Percentiles rank a stretch among this genome's conserved stretches.
Conservation (phyloP, 306 rosid species). For the Vigna angularis region DNA sequence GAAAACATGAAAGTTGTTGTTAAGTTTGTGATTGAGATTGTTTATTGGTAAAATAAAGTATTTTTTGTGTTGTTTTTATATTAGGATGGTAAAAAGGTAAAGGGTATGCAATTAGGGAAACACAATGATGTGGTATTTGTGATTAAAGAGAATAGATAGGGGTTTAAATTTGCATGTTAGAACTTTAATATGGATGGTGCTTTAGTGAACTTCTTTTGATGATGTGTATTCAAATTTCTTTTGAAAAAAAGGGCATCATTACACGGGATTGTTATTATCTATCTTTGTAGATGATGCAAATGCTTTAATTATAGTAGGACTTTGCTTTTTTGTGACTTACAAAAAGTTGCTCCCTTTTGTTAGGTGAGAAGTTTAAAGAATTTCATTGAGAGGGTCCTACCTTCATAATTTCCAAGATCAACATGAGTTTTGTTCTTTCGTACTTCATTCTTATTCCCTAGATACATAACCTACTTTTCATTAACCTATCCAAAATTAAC, state of each 20-base stretch:
- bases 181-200: conserved; percentile 38
- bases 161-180: conserved; percentile 37
- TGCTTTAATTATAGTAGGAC: conserved; percentile 59
- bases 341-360: conserved; percentile 59
- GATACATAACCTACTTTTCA: conserved; percentile 38
- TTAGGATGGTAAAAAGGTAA: conserved; percentile 52
- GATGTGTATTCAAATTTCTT: conserved; percentile 45
- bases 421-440: conserved; percentile 13
- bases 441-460: conserved; percentile 46
- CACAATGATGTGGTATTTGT: conserved; percentile 58
- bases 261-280: conserved; percentile 76
- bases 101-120: conserved; percentile 55
- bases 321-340: conserved; percentile 64
- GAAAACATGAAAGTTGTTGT: neutral
- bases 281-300: conserved; percentile 68
- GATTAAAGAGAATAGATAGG: conserved; percentile 31
- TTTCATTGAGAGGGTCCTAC: conserved; percentile 58
- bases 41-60: conserved; percentile 27
- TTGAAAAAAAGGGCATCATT: conserved; percentile 62
- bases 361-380: conserved; percentile 53
- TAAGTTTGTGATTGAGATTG: neutral
- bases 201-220: conserved; percentile 64
- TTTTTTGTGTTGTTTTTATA: conserved; percentile 35
- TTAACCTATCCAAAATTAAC: conserved; percentile 36
- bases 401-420: conserved; percentile 52